A percentile compares a stretch with the other conserved stretches of the same genome.
Evolutionary conservation across 2,329 filamentous ascomycete genomes (phyloP).

Genomic region (Exophiala bonariae): DNA sequence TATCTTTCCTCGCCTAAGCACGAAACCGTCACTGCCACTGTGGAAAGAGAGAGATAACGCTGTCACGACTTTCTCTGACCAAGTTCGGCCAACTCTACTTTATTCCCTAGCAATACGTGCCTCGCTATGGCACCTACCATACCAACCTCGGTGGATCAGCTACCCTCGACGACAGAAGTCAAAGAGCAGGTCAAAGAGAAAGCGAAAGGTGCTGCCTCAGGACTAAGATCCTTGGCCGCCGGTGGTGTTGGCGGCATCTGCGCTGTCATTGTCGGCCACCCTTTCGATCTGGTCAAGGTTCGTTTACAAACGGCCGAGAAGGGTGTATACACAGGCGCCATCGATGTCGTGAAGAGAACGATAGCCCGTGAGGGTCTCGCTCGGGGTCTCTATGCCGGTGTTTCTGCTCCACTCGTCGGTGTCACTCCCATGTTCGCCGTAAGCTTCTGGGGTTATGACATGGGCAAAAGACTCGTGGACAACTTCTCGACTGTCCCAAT

Average conservation of each 20-base stretch:
- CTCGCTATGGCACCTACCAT: constrained; percentile 25
- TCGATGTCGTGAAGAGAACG: constrained; percentile 89
- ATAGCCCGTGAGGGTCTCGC: constrained; percentile 80
- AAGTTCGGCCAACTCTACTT: background rate
- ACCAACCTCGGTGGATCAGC: constrained; percentile 27
- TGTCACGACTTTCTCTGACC: background rate
- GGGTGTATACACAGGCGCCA: constrained; percentile 84
- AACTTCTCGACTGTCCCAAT: constrained; percentile 62
- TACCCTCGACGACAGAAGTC: constrained; percentile 46
- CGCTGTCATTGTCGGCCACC: constrained; percentile 91
- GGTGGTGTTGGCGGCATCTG: constrained; percentile 93
- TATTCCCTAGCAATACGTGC: background rate
- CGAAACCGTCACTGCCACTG: background rate
- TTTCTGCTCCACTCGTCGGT: constrained; percentile 88
- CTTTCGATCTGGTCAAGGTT: constrained; percentile 97
- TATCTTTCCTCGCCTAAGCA: background rate
- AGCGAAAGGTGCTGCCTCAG: constrained; percentile 56
- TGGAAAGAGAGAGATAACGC: background rate
- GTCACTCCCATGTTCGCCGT: constrained; percentile 94
- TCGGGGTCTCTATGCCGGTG: constrained; percentile 88
- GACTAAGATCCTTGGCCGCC: constrained; percentile 78
- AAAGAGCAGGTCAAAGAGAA: constrained; percentile 54
- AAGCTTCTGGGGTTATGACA: constrained; percentile 82
- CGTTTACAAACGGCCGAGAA: constrained; percentile 93
- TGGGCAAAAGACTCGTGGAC: constrained; percentile 86